Evolutionary conservation across 2,329 filamentous ascomycete species (phyloP).

Genomic region (Aspergillus tamarii): DNA sequence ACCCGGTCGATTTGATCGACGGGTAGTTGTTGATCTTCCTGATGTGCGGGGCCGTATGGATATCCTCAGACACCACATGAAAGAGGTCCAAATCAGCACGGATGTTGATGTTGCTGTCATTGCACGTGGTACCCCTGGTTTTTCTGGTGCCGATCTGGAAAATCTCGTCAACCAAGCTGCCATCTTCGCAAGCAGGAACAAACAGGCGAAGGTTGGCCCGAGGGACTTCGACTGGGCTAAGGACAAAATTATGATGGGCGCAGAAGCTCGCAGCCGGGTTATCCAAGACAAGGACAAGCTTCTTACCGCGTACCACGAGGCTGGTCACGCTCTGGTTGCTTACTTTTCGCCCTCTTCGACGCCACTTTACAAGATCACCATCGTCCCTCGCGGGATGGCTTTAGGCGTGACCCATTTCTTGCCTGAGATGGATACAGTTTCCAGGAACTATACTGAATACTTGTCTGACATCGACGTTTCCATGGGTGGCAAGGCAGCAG

Average conservation of each 20-base stretch:
- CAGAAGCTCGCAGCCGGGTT: slow-evolving; percentile 85
- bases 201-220: slow-evolving; percentile 73
- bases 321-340: slow-evolving; percentile 88
- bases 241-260: slow-evolving; percentile 96
- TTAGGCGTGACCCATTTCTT: slow-evolving; percentile 87
- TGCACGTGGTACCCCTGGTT: slow-evolving; percentile 84
- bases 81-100: slow-evolving; percentile 78
- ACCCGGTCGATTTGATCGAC: slow-evolving; percentile 93
- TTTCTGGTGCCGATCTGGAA: slow-evolving; percentile 93
- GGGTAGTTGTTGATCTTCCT: slow-evolving; percentile 83
- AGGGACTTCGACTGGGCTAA: slow-evolving; percentile 95
- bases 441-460: slow-evolving; percentile 81
- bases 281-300: slow-evolving; percentile 93
- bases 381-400: slow-evolving; percentile 84
- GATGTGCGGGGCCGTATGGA: slow-evolving; percentile 92
- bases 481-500: slow-evolving; percentile 83
- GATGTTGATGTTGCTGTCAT: slow-evolving; percentile 84
- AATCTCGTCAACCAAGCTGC: slow-evolving; percentile 97
- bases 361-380: slow-evolving; percentile 94
- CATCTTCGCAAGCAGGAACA: slow-evolving; percentile 88
- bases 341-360: slow-evolving; percentile 77
- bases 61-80: slow-evolving; percentile 91
- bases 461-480: slow-evolving; percentile 76
- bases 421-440: slow-evolving; percentile 91
- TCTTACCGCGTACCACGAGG: slow-evolving; percentile 95